These are phyloP conservation scores for Ceratocystis ficicola DNA, from an alignment of 2,329 filamentous ascomycete genomes.

Conservation along the genomic window DNA sequence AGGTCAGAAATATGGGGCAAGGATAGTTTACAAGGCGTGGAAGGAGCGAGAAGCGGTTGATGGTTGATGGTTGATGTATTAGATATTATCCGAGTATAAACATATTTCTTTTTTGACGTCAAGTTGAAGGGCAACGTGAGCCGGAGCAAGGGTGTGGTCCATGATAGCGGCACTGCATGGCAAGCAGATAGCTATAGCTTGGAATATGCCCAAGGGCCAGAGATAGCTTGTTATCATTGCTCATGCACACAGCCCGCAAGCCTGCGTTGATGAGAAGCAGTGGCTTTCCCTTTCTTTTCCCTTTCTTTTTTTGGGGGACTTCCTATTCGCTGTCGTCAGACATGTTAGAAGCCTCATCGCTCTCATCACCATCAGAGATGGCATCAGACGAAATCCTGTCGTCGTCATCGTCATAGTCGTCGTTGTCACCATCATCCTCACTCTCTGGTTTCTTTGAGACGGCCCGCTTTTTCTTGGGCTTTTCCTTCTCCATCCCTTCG, in stretches of 20 bases:
- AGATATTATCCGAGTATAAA: background rate
- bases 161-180: background rate
- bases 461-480: conserved; percentile 27
- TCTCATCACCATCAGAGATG: background rate
- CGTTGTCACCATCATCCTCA: conserved; percentile 50
- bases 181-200: background rate
- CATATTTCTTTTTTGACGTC: background rate
- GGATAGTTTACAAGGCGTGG: conserved; percentile 79
- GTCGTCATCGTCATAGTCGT: conserved; percentile 27
- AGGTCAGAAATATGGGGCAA: conserved; percentile 69
- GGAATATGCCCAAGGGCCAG: too few species aligned
- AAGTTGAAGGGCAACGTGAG: background rate
- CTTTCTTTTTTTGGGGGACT: conserved; percentile 6
- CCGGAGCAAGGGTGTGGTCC: background rate
- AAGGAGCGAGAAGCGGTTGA: conserved; percentile 38
- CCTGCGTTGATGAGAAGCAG: background rate
- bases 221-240: background rate
- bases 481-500: conserved; percentile 26
- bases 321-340: conserved; percentile 20
- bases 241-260: background rate
- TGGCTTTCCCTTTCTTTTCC: background rate
- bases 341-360: conserved; percentile 16
- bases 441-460: background rate
- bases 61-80: background rate
- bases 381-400: background rate